Evolutionary conservation across 2,329 filamentous ascomycete genomes (phyloP), one percentile per base, ranked within the genome.

Genomic region (Microdochium bolleyi): DNA sequence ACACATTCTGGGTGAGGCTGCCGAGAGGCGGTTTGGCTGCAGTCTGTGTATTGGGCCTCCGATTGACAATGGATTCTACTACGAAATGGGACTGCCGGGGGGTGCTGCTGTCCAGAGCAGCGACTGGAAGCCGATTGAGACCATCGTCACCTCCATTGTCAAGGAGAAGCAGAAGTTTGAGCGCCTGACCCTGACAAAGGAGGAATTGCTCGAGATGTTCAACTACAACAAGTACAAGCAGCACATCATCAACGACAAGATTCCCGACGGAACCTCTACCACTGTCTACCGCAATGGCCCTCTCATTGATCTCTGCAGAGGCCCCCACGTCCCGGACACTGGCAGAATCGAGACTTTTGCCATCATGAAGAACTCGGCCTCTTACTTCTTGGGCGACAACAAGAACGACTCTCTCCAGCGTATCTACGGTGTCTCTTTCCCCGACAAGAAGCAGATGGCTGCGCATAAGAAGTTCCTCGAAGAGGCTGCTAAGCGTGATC

Each of bases 161-260:
- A 96, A 96, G 78, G 92, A 96, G 73, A 96, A 95, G 78, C 92
- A 97, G 72, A 85, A 85, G 51, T 97, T 97, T 67, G 88, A 96
- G 76, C 85, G 94, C 55, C 76, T 97, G 49, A 87, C 87, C 58
- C 82, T 96, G 65, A 88, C 88, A 59, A 97, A 97, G 73, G 88
- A 92, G 52, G 86, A 97, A 60, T 79, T 97, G 50, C 82, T 94
- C 51, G 90, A 96, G 68, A 96, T 97, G 89, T 97, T 97, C 77
- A 83, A 85, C 62, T 95, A 95, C 79, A 96, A 95, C 80, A 94
- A 94, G 70, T 97, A 96, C 78, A 97, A 99, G 82, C 85, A 95
- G 68, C 89, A 96, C 70, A 95, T 97, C 70, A 97, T 99, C 74
- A 87, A 90, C 62, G 88, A 91, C 75, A 91, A 95, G 71, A 89